phyloP scores from a whole-genome alignment of 1,139 yeast genomes.

The Pneumocystis sp. region DNA sequence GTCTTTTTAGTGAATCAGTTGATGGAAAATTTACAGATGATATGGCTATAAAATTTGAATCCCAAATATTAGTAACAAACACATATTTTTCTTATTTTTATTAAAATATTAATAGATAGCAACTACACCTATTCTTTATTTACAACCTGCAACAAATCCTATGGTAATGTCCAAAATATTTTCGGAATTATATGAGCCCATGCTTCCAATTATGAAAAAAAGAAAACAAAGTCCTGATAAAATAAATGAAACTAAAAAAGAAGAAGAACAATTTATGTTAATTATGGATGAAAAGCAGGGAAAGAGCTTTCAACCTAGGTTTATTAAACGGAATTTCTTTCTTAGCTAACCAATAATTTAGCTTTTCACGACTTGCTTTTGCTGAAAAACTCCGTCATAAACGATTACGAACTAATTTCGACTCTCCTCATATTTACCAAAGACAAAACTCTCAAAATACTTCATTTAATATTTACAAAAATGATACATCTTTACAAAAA shows the following conservation, averaged over 20 bases:
- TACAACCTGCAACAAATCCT: conserved; percentile 10
- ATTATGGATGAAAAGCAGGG: conserved; percentile 12
- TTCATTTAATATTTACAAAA: neutral
- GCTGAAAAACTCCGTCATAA: conserved; percentile 10
- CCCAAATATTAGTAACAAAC: conserved; percentile 5
- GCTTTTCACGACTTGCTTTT: conserved; percentile 12
- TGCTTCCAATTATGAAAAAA: conserved; percentile 7
- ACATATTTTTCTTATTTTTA: neutral
- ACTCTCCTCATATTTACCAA: neutral
- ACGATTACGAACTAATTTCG: neutral
- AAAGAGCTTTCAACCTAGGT: conserved; percentile 10
- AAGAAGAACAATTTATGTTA: conserved; percentile 10
- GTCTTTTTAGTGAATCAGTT: conserved; percentile 9
- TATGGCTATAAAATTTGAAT: conserved; percentile 9
- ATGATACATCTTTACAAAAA: neutral
- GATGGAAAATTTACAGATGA: conserved; percentile 10
- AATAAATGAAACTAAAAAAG: conserved; percentile 8
- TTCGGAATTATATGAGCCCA: conserved; percentile 5
- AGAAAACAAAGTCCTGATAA: conserved; percentile 6
- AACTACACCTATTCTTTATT: conserved; percentile 11
- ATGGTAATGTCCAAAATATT: conserved; percentile 6
- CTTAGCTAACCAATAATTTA: neutral
- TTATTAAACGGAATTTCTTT: neutral
- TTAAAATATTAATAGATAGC: conserved; percentile 5
- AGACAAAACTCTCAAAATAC: neutral